A percentile compares a stretch with the other conserved stretches of the same genome.
These are phyloP conservation scores for Endogone sp. DNA, from an alignment of 192 early-diverging fungal species.

Conservation along the genomic window DNA sequence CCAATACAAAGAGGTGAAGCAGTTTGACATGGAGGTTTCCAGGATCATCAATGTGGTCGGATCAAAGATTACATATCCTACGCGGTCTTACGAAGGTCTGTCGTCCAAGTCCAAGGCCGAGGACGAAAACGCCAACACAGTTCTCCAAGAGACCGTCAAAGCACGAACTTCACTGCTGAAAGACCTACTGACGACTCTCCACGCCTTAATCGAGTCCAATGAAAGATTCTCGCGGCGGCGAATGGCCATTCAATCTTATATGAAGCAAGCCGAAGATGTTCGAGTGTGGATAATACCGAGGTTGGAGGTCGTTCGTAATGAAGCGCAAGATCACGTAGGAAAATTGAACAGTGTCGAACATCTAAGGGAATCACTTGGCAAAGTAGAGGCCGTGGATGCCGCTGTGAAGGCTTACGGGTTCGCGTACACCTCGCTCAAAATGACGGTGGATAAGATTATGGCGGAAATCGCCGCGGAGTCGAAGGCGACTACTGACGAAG, in stretches of 20 bases:
- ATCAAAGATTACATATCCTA: slow-evolving; percentile 11
- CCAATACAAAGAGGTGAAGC: not conserved
- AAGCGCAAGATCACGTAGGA: not conserved
- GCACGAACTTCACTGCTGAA: slow-evolving; percentile 9
- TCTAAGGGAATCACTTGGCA: slow-evolving; percentile 1
- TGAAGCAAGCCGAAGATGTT: slow-evolving; percentile 13
- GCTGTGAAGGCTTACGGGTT: slow-evolving; percentile 14
- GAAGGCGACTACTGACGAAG: slow-evolving; percentile 8
- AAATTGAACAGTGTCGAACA: not conserved
- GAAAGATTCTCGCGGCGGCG: slow-evolving; percentile 25
- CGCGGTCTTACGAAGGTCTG: slow-evolving; percentile 5
- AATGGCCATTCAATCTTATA: slow-evolving; percentile 16
- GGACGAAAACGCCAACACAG: slow-evolving; percentile 20
- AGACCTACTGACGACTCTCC: slow-evolving; percentile 15
- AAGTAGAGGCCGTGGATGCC: slow-evolving; percentile 13
- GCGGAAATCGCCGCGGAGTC: slow-evolving; percentile 4
- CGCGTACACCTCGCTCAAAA: slow-evolving; percentile 14
- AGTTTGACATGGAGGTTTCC: not conserved
- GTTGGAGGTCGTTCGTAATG: not conserved
- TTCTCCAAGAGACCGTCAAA: slow-evolving; percentile 20
- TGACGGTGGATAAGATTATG: slow-evolving; percentile 6
- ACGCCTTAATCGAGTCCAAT: slow-evolving; percentile 15
- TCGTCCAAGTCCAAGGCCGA: slow-evolving; percentile 4
- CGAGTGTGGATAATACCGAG: slow-evolving; percentile 19
- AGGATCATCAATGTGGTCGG: slow-evolving; percentile 2